Evolutionary conservation across 352 stramenopile species (phyloP).

Genomic region (Phytophthora idaei): DNA sequence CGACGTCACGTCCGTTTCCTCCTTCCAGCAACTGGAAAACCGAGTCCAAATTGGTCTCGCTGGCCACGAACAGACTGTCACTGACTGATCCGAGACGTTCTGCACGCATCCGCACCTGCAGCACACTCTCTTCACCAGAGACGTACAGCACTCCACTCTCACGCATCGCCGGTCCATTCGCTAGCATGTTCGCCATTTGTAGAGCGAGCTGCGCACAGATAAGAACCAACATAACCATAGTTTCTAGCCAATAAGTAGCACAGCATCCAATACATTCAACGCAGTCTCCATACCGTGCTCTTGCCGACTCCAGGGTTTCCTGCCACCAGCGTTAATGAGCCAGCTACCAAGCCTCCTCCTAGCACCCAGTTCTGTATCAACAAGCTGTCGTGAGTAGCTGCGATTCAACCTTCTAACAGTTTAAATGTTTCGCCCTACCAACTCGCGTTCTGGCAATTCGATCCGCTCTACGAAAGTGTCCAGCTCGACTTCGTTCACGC

Average conservation of each 20-base stretch:
- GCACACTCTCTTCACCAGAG: slow-evolving; percentile 96
- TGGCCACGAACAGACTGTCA: slow-evolving; percentile 77
- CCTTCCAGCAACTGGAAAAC: slow-evolving; percentile 67
- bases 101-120: slow-evolving; percentile 94
- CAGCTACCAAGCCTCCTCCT: slow-evolving; percentile 95
- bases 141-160: slow-evolving; percentile 92
- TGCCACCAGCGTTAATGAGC: slow-evolving; percentile 94
- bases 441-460: slow-evolving; percentile 69
- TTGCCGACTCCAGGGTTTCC: slow-evolving; percentile 96
- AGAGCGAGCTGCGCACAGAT: slow-evolving; percentile 77
- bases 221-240: slow-evolving; percentile 7
- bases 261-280: not conserved
- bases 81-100: slow-evolving; percentile 79
- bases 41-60: slow-evolving; percentile 84
- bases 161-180: slow-evolving; percentile 19
- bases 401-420: slow-evolving; percentile 24
- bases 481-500: slow-evolving; percentile 78
- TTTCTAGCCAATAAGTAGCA: slow-evolving; percentile 1
- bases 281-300: slow-evolving; percentile 65
- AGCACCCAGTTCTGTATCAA: slow-evolving; percentile 91
- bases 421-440: slow-evolving; percentile 36
- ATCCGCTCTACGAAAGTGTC: slow-evolving; percentile 64
- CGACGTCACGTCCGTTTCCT: slow-evolving; percentile 9
- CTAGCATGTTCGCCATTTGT: slow-evolving; percentile 92
- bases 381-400: slow-evolving; percentile 52